Conservation (phyloP, 805 yeast species). For the Tetrapisispora iriomotensis region DNA sequence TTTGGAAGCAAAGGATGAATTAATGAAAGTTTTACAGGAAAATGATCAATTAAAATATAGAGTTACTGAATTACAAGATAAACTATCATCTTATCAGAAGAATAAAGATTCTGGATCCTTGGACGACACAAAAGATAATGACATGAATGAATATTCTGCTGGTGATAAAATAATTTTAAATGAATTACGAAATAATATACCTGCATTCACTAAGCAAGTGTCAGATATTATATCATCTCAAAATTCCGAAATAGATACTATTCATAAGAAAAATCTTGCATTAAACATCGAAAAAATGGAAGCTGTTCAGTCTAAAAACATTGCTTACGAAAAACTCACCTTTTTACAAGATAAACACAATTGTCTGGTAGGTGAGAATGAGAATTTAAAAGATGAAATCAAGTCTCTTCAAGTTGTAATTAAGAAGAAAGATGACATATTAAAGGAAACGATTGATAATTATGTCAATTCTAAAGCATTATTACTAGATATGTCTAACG, state of each 20-base stretch:
- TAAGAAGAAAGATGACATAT: slow-evolving; percentile 39
- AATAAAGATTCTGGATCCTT: too few relatives aligned
- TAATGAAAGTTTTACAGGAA: slow-evolving; percentile 50
- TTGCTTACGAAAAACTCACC: slow-evolving; percentile 44
- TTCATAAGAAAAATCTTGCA: neutral
- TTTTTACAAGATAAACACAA: slow-evolving; percentile 33
- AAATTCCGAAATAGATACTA: neutral
- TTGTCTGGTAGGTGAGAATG: slow-evolving; percentile 37
- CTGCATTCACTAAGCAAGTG: slow-evolving; percentile 23
- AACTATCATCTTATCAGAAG: neutral
- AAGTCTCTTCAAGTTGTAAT: slow-evolving; percentile 35
- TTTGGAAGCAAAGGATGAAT: slow-evolving; percentile 61
- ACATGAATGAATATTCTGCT: too few relatives aligned
- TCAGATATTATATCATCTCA: slow-evolving; percentile 15
- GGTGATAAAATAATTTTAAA: slow-evolving; percentile 8
- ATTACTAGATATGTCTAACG: slow-evolving; percentile 36
- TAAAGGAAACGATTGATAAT: slow-evolving; percentile 43
- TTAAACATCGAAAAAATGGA: neutral
- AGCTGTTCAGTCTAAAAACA: slow-evolving; percentile 16
- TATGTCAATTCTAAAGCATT: slow-evolving; percentile 38
- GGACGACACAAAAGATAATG: neutral
- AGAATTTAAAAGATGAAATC: slow-evolving; percentile 34
- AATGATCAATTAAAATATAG: slow-evolving; percentile 42
- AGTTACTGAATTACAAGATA: slow-evolving; percentile 36
- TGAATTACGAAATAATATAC: slow-evolving; percentile 20